Conservation (phyloP, 345 rosid genomes). For the Rhizophora mangle region DNA sequence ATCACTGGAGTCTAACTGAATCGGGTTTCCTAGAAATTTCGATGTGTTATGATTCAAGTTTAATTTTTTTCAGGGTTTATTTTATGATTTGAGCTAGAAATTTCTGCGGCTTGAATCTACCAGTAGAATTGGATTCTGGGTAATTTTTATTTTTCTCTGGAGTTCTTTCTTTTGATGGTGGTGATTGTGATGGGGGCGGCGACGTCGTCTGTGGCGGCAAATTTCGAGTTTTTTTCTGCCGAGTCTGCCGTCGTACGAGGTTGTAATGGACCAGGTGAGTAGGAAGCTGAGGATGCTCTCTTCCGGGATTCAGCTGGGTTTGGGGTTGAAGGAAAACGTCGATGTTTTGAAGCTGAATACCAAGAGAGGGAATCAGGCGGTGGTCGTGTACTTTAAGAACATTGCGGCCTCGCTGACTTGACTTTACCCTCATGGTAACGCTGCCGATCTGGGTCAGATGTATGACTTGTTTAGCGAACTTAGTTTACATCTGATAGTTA, state of each 20-base stretch:
- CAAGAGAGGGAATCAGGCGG: slow-evolving; percentile 78
- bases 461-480: slow-evolving; percentile 71
- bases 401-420: slow-evolving; percentile 71
- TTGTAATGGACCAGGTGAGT: slow-evolving; percentile 40
- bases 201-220: slow-evolving; percentile 36
- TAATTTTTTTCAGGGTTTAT: too few relatives aligned
- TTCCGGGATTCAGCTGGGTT: slow-evolving; percentile 26
- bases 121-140: slow-evolving; percentile 1
- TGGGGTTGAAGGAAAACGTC: slow-evolving; percentile 51
- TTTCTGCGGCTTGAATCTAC: background rate
- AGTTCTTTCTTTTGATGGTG: background rate
- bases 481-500: slow-evolving; percentile 73
- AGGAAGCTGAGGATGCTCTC: slow-evolving; percentile 50
- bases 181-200: slow-evolving; percentile 22
- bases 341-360: slow-evolving; percentile 67
- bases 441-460: slow-evolving; percentile 97
- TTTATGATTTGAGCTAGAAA: too few relatives aligned
- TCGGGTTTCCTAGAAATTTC: too few relatives aligned
- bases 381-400: slow-evolving; percentile 73
- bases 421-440: slow-evolving; percentile 89
- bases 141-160: background rate
- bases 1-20: too few relatives aligned
- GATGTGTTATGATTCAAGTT: too few relatives aligned
- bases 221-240: slow-evolving; percentile 33
- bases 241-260: slow-evolving; percentile 32